Base-by-base conservation (phyloP, 2,329 filamentous ascomycete species). In the Madurella fahalii region DNA sequence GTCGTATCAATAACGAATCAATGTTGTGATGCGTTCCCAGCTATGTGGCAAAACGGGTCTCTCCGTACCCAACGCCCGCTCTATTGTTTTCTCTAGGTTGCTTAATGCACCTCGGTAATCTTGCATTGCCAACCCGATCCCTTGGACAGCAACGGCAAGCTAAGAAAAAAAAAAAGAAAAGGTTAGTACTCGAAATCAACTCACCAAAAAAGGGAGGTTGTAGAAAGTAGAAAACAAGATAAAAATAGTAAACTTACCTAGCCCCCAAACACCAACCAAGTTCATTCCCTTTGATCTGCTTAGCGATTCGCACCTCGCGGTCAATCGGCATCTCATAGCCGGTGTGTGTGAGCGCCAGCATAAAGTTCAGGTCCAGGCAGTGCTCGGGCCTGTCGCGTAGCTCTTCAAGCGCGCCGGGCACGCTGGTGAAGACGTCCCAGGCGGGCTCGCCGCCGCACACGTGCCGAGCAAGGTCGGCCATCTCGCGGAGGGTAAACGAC, bases 241-340 rank as follows among this genome's bases (percentile, higher is more conserved):
- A n/a, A 25, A 20, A 39, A 52, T n/a, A n/a, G n/a, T n/a, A 20
- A 40, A 40, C 46, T 43, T 77, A 94, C 90, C 90, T 96, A 61
- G 94, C 94, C 71, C 94, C 94, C 67, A 99, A 79, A 75, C 93
- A 97, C 94, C 94, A 99, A 40, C 94, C 94, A 65, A 99, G 75
- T 76, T 99, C 95, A 71, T 96, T 96, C 53, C 85, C 86, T 77
- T 95, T 93, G 68, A 99, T 95, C 81, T 96, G 96, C 87, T 99
- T 99, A 57, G 93, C 94, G 68, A 96, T 95, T 79, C 89, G 93
- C 62, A 99, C 91, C 73, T 99, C 94, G 40, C 95, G 83, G 63
- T 96, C 90, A 65, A 97, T 86, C 4, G 93, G 93, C 90, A 99
- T 96, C 63, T 97, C 94, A 67, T 99, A 99, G 2, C 94, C 94